phyloP scores from a whole-genome alignment of 225 moss, liverwort and hornwort genomes.

The Marchantia polymorpha region DNA sequence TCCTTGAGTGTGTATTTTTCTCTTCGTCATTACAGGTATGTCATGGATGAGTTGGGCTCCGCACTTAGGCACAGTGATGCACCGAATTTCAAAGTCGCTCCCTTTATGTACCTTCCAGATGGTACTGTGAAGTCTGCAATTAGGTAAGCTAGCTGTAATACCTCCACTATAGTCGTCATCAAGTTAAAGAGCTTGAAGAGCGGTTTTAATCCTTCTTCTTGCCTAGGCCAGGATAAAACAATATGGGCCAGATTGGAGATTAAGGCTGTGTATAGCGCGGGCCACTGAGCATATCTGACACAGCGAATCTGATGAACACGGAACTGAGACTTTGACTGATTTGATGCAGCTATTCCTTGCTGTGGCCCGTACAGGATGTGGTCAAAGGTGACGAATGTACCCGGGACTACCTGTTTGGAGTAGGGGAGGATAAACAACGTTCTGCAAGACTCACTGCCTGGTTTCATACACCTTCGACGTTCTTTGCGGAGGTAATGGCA shows the following conservation, averaged over 20 bases:
- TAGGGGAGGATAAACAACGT: slow-evolving; percentile 85
- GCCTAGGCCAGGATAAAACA: background rate
- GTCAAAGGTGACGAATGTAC: slow-evolving; percentile 75
- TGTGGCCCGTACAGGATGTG: slow-evolving; percentile 86
- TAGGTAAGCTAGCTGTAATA: slow-evolving; percentile 43
- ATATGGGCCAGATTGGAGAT: background rate
- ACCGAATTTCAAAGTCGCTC: slow-evolving; percentile 78
- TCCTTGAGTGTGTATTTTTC: background rate
- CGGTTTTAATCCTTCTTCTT: background rate
- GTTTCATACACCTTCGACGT: slow-evolving; percentile 58
- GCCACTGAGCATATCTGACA: background rate
- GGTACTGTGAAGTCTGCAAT: slow-evolving; percentile 82
- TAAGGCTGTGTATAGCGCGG: background rate
- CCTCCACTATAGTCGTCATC: background rate
- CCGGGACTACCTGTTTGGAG: slow-evolving; percentile 76
- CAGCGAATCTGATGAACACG: background rate
- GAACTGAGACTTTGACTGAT: slow-evolving; percentile 32
- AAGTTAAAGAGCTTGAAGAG: too few relatives aligned
- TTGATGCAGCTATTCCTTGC: slow-evolving; percentile 91
- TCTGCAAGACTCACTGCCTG: slow-evolving; percentile 84
- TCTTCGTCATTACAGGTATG: slow-evolving; percentile 61
- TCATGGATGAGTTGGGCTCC: slow-evolving; percentile 98
- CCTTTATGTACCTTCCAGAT: slow-evolving; percentile 94
- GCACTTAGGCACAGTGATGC: slow-evolving; percentile 71
- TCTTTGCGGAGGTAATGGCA: slow-evolving; percentile 60